Evolutionary conservation across 495 filamentous ascomycete genomes (phyloP), one percentile per base, ranked within the genome.

Genomic region (Oidiodendron maius): DNA sequence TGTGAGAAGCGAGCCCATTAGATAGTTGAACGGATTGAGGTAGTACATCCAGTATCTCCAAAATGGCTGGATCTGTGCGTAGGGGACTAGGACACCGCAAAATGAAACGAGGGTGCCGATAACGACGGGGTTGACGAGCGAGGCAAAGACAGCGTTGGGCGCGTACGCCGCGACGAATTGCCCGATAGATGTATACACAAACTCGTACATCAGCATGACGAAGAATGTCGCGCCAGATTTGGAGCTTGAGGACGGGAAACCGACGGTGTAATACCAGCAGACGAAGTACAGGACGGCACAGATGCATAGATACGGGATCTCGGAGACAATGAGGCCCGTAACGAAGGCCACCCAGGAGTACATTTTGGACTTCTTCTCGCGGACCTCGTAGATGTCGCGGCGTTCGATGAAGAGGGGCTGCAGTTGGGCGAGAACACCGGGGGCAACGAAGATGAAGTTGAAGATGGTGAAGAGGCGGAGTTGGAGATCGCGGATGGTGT

Each of bases 321-420:
- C 82, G 0, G 71, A 75, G 4, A 81, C 63, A 15, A 80, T 62
- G 51, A 76, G 61, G 51, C 70, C 73, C 2, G 63, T 71, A 1
- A 70, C 66, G 53, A 71, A 75, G 12, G 70, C 79, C 15, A 76
- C 60, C 86, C 84, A 89, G 12, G 76, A 81, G 61, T 91, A 91
- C 36, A 84, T 84, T 55, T 86, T 88, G 15, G 80, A 80, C 25
- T 81, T 83, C 22, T 76, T 71, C 64, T 91, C 87, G 18, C 87
- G 76, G 0, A 81, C 75, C 57, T 84, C 73, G 58, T 83, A 93
- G 12, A 93, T 71, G 21, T 78, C 75, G n/a, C 86, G 74, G 28
- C 80, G 70, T 48, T 74, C 62, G 49, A 88, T 70, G 56, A 85
- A 90, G 17, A 80, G 76, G 0, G 87, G 86, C 67, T 88, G 84